Percentiles rank a stretch among this genome's conserved stretches.
Evolutionary conservation across 2,329 filamentous ascomycete genomes (phyloP).

Genomic region (Balansia obtecta): DNA sequence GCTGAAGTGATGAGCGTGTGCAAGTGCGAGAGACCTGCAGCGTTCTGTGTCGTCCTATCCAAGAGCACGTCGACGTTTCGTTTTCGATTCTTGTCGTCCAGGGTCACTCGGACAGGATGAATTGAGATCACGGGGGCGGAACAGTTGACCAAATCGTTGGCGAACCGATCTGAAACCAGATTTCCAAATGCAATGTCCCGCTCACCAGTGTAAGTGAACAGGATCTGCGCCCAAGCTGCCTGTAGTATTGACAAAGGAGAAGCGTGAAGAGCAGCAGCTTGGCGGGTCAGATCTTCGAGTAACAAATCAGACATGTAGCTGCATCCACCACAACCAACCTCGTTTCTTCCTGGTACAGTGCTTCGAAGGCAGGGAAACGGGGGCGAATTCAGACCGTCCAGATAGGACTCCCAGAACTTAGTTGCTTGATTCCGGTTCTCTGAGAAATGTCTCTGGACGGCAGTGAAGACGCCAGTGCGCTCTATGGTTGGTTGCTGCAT

Average conservation of each 20-base stretch:
- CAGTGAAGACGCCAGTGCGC: constrained; percentile 8
- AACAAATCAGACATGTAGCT: constrained; percentile 7
- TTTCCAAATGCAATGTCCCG: constrained; percentile 22
- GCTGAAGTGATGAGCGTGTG: not conserved
- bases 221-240: constrained; percentile 22
- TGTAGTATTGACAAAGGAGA: constrained; percentile 23
- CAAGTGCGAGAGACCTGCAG: not conserved
- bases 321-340: constrained; percentile 4
- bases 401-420: constrained; percentile 1
- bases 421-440: constrained; percentile 8
- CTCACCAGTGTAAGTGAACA: constrained; percentile 21
- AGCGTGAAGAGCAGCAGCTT: constrained; percentile 11
- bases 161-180: constrained; percentile 17
- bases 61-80: not conserved
- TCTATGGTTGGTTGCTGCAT: constrained; percentile 5
- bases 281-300: constrained; percentile 7
- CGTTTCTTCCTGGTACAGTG: not conserved
- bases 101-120: not conserved
- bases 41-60: not conserved
- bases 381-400: constrained; percentile 12
- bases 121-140: not conserved
- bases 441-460: constrained; percentile 8
- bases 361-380: not conserved
- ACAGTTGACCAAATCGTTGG: not conserved
- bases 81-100: not conserved